These are phyloP conservation scores for Hygrophorus pudorinus DNA, from an alignment of 768 basidiomycete genomes.

Conservation along the genomic window DNA sequence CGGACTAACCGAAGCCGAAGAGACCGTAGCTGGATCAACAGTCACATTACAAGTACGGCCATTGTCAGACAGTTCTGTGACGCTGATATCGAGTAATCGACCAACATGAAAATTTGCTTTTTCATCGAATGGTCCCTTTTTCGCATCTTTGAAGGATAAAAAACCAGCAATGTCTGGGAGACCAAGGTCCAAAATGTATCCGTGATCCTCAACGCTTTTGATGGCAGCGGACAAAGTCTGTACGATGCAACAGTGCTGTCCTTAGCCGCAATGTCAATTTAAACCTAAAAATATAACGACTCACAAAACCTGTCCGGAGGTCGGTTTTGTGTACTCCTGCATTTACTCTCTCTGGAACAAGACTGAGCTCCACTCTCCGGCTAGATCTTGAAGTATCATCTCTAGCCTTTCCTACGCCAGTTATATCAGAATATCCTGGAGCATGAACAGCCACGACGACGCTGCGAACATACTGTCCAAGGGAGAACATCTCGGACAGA, in stretches of 20 bases:
- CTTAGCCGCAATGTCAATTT: neutral
- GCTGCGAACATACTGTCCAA: conserved; percentile 82
- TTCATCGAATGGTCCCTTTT: conserved; percentile 24
- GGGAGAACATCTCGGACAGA: conserved; percentile 61
- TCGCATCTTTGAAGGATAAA: conserved; percentile 65
- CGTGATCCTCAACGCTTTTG: conserved; percentile 87
- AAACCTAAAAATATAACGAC: conserved; percentile 22
- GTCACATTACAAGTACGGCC: conserved; percentile 71
- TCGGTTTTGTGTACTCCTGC: conserved; percentile 70
- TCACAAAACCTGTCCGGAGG: conserved; percentile 62
- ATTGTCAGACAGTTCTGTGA: conserved; percentile 62
- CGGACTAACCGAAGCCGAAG: conserved; percentile 44
- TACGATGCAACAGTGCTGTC: conserved; percentile 2
- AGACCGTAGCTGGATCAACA: conserved; percentile 37
- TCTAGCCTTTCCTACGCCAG: conserved; percentile 49
- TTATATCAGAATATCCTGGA: conserved; percentile 50
- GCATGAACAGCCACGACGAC: conserved; percentile 62
- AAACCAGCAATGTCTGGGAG: conserved; percentile 75
- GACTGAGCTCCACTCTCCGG: conserved; percentile 74
- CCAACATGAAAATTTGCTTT: conserved; percentile 44
- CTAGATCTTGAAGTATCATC: conserved; percentile 62
- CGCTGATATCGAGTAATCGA: conserved; percentile 54
- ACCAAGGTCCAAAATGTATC: conserved; percentile 84
- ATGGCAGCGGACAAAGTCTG: conserved; percentile 72
- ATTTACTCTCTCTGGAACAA: conserved; percentile 81